Evolutionary conservation across 805 yeast species (phyloP).

Genomic region (Metschnikowia proteae): DNA sequence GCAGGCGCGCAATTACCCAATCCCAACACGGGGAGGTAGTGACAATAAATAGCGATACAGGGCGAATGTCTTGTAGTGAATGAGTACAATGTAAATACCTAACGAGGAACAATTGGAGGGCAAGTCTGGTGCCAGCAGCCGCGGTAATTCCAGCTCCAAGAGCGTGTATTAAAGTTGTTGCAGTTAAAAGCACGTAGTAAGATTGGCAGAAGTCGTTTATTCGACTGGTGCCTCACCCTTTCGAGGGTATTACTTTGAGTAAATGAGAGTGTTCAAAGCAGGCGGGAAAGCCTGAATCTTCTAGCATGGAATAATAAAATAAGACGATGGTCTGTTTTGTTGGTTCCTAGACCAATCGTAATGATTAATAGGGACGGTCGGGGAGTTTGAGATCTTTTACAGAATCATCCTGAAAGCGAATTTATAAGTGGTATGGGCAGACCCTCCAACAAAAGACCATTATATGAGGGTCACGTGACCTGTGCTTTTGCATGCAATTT

Average conservation of each 20-base stretch:
- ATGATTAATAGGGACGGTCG: slow-evolving; percentile 47
- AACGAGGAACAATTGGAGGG: slow-evolving; percentile 6
- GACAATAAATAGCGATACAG: slow-evolving; percentile 1
- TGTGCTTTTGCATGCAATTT: no score
- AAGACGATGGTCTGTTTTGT: background rate
- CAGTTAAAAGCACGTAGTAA: slow-evolving; percentile 1
- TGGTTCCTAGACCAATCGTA: slow-evolving; percentile 27
- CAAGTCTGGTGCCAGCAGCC: slow-evolving; percentile 7
- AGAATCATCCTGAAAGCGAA: no score
- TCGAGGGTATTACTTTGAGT: no score
- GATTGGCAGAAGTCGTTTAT: no score
- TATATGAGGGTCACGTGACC: no score
- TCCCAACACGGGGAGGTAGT: background rate
- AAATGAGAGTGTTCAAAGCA: no score
- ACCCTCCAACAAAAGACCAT: no score
- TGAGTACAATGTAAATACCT: background rate
- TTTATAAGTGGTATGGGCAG: no score
- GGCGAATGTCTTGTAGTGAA: slow-evolving; percentile 1
- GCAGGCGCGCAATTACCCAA: slow-evolving; percentile 1
- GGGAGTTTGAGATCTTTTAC: slow-evolving; percentile 20
- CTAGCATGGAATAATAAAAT: slow-evolving; percentile 1
- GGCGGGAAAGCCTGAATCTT: background rate
- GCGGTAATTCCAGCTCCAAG: slow-evolving; percentile 7
- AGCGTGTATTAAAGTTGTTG: slow-evolving; percentile 6
- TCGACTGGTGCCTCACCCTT: no score